These are phyloP conservation scores for Neurospora tetrasperma DNA, from an alignment of 495 filamentous ascomycete species.

Conservation along the genomic window DNA sequence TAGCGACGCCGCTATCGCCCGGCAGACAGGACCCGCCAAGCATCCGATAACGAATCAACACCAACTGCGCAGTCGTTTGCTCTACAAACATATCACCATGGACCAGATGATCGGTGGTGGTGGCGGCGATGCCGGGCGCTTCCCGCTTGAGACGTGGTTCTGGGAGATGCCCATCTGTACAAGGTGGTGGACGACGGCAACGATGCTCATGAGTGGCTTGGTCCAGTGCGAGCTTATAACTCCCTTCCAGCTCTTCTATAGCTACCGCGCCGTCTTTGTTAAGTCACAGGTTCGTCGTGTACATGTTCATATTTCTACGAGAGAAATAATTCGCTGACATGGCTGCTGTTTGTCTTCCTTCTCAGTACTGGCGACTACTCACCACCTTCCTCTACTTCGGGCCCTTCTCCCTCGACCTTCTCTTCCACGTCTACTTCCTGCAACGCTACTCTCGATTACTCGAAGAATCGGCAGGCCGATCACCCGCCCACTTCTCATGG, in stretches of 20 bases:
- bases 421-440: conserved; percentile 98
- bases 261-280: conserved; percentile 79
- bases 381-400: conserved; percentile 98
- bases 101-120: conserved; percentile 46
- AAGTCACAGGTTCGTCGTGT: conserved; percentile 61
- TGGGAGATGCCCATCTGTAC: conserved; percentile 96
- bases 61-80: not conserved
- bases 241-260: conserved; percentile 94
- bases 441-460: conserved; percentile 92
- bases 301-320: not conserved
- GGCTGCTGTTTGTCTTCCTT: not conserved
- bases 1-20: not conserved
- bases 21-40: not conserved
- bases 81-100: conserved; percentile 33
- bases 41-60: not conserved
- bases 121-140: conserved; percentile 50
- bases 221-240: conserved; percentile 88
- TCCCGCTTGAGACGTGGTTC: conserved; percentile 93
- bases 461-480: conserved; percentile 84
- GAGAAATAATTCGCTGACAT: not conserved
- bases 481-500: conserved; percentile 90
- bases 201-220: conserved; percentile 75
- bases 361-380: conserved; percentile 86
- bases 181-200: conserved; percentile 90
- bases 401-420: conserved; percentile 81